Evolutionary conservation across 306 rosid species (phyloP).

Genomic region (barrel medic (Medicago truncatula)): DNA sequence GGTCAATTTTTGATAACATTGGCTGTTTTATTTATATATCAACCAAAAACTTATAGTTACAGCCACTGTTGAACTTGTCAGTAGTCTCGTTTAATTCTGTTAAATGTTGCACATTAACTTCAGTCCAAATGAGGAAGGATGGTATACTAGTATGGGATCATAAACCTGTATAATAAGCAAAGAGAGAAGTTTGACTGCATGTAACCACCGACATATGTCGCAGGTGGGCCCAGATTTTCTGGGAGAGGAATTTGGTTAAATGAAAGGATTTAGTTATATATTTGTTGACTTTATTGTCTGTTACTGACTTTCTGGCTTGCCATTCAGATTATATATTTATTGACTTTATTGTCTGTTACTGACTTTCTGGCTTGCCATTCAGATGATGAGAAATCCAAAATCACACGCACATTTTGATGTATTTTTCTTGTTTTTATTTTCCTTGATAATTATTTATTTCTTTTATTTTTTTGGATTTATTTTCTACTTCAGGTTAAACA

Average conservation of each 20-base stretch:
- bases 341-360: slow-evolving; percentile 10
- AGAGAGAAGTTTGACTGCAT: slow-evolving; percentile 23
- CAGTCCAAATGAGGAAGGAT: slow-evolving; percentile 7
- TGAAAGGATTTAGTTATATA: neutral
- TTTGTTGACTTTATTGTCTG: slow-evolving; percentile 17
- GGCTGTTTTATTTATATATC: slow-evolving; percentile 2
- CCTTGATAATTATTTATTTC: slow-evolving; percentile 14
- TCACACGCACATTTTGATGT: slow-evolving; percentile 14
- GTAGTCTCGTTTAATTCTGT: slow-evolving; percentile 25
- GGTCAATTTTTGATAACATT: slow-evolving; percentile 16
- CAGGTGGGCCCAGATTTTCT: slow-evolving; percentile 3
- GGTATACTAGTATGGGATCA: slow-evolving; percentile 12
- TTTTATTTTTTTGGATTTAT: slow-evolving; percentile 8
- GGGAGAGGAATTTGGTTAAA: slow-evolving; percentile 8
- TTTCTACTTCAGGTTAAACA: slow-evolving; percentile 75
- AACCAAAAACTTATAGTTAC: neutral
- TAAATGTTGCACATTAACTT: neutral
- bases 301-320: slow-evolving; percentile 10
- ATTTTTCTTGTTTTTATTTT: slow-evolving; percentile 34
- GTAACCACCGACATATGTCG: slow-evolving; percentile 11
- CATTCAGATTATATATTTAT: slow-evolving; percentile 28
- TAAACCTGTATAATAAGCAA: neutral
- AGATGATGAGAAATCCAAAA: slow-evolving; percentile 15
- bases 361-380: slow-evolving; percentile 12
- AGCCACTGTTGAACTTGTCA: neutral